A percentile compares a stretch with the other conserved stretches of the same genome.
Evolutionary conservation across 176 grass and related monocot genomes (phyloP).

Genomic region (Tillandsia leiboldiana): DNA sequence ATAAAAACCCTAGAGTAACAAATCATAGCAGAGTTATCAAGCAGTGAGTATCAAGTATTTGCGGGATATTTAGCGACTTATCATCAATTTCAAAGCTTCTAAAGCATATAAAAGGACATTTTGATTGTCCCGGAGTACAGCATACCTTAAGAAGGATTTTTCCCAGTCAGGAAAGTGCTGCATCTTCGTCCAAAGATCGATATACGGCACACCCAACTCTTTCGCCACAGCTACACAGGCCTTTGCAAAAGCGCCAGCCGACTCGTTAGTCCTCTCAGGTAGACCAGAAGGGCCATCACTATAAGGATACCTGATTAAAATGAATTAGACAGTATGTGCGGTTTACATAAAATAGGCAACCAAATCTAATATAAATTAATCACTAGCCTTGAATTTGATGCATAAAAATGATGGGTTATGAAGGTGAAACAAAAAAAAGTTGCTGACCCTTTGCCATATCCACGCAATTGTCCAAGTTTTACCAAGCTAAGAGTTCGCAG

Average conservation of each 20-base stretch:
- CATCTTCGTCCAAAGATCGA: conserved; percentile 84
- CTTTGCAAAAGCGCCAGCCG: conserved; percentile 69
- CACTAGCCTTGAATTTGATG: no score
- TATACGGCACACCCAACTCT: conserved; percentile 45
- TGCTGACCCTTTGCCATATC: no score
- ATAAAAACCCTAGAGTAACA: no score
- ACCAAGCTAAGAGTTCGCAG: no score
- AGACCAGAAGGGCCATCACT: conserved; percentile 33
- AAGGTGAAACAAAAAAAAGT: no score
- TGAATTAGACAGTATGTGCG: not conserved
- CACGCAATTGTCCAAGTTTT: no score
- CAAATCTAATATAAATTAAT: not conserved
- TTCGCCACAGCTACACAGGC: conserved; percentile 63
- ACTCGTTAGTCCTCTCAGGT: conserved; percentile 81
- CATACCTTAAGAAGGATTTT: conserved; percentile 49
- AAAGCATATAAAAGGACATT: not conserved
- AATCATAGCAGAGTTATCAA: no score
- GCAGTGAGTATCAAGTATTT: no score
- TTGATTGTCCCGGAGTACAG: not conserved
- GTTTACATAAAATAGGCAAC: not conserved
- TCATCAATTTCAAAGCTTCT: no score
- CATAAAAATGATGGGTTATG: no score
- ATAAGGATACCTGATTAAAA: conserved; percentile 36
- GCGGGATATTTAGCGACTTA: no score
- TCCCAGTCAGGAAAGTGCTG: conserved; percentile 63